Evolutionary conservation across 2,329 filamentous ascomycete genomes (phyloP), one percentile per base, ranked within the genome.

Genomic region (Eutypa lata): DNA sequence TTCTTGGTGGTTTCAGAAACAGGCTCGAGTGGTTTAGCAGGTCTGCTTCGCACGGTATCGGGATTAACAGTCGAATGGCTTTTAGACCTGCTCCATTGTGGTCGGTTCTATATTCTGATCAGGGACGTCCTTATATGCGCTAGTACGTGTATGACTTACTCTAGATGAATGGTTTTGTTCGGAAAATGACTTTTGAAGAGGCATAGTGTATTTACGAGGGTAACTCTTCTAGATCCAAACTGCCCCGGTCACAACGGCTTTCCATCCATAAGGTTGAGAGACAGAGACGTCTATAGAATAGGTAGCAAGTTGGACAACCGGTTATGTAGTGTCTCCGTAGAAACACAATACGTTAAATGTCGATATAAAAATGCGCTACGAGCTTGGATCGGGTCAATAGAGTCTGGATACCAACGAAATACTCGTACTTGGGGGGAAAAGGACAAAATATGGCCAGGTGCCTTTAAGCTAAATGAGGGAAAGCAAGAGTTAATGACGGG

Each of bases 1-100:
- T 73, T 81, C 63, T 82, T 86, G 11, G 84, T 84, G 8, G 73
- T 74, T 31, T 81, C 75, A 38, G 84, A 86, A 13, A 84, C 73
- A 18, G 78, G 76, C 31, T 75, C 71, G 7, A 78, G 66, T 38
- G 75, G 66, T 37, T 68, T 71, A 11, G 71, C 49, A 33, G 62
- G 48, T 47, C 43, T 44, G 18, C 48, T 57, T 57, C 47, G 55
- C 38, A 53, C 48, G 16, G 54, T 69, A 37, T 68, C 69, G 19
- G 66, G 66, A 52, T 71, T 65, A 45, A 68, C 69, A 45, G 71
- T 65, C 5, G 79, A 74, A 62, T 81, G 74, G 63, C 77, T 82
- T 59, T 76, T 79, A 28, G 78, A 77, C 61, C 81, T 75, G 61
- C 78, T 76, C 81, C 81, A 84, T 63, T 75, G 73, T 47, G 65